Evolutionary conservation across 148 eudicot species (phyloP).

Genomic region (Rhododendron mucronatum): DNA sequence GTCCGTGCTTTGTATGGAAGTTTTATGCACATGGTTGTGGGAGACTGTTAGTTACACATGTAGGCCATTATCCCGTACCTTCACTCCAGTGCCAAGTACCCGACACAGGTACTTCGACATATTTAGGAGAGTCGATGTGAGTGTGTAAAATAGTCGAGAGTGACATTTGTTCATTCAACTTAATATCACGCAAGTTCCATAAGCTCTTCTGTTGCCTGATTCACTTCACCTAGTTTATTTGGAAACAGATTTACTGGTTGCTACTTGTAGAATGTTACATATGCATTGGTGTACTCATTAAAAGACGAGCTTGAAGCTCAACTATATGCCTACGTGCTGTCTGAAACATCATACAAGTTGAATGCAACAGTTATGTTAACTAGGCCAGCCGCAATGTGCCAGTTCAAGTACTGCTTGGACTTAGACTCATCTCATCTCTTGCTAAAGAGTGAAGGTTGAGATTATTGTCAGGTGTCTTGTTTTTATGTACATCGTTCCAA

Average conservation of each 20-base stretch:
- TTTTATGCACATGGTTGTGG: not conserved
- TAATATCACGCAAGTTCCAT: not conserved
- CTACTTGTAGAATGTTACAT: not conserved
- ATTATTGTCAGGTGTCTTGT: not conserved
- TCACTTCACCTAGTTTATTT: conserved; percentile 1
- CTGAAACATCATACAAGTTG: not conserved
- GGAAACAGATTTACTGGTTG: not conserved
- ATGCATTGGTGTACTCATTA: not conserved
- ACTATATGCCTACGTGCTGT: not conserved
- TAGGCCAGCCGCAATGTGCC: not conserved
- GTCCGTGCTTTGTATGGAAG: not conserved
- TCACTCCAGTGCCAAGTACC: not conserved
- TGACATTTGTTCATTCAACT: not conserved
- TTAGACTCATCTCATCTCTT: not conserved
- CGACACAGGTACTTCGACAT: not conserved
- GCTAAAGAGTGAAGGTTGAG: not conserved
- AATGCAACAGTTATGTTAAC: not conserved
- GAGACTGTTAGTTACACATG: not conserved
- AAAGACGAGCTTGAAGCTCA: not conserved
- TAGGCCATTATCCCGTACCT: not conserved
- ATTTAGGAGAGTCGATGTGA: not conserved
- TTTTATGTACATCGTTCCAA: not conserved
- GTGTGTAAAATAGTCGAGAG: not conserved
- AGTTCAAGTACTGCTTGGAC: not conserved
- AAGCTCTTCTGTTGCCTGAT: not conserved